phyloP scores from a whole-genome alignment of 768 basidiomycete genomes.

The Asterophora lycoperdoides region DNA sequence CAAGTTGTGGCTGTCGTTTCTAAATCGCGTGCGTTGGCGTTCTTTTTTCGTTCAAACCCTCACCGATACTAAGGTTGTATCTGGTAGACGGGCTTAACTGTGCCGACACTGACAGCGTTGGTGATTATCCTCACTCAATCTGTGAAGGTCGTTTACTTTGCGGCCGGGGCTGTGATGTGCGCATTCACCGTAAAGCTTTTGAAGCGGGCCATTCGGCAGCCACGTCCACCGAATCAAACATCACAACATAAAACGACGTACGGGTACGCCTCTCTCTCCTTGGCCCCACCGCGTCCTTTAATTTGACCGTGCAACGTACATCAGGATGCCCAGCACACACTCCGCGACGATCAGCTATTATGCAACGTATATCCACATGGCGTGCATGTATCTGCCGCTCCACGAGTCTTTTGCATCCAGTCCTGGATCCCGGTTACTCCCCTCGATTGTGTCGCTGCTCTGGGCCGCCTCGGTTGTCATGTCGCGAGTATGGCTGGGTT shows the following conservation, averaged over 20 bases:
- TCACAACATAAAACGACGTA: conserved; percentile 51
- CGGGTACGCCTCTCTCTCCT: conserved; percentile 45
- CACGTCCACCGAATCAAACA: conserved; percentile 44
- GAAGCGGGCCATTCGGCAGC: conserved; percentile 60
- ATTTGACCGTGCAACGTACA: neutral
- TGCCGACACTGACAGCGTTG: conserved; percentile 46
- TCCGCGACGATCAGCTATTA: conserved; percentile 66
- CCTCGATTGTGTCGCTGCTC: conserved; percentile 46
- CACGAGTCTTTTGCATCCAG: conserved; percentile 49
- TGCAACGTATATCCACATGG: conserved; percentile 55
- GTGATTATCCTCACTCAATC: conserved; percentile 60
- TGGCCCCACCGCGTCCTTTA: neutral
- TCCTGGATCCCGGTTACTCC: conserved; percentile 36
- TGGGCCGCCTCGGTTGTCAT: conserved; percentile 52
- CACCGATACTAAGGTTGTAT: neutral
- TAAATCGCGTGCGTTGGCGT: conserved; percentile 33
- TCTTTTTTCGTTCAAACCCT: neutral
- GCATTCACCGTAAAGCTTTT: conserved; percentile 53
- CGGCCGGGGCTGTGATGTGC: conserved; percentile 53
- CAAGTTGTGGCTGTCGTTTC: conserved; percentile 30
- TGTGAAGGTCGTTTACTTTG: conserved; percentile 57
- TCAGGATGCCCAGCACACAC: conserved; percentile 51
- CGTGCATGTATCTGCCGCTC: conserved; percentile 53
- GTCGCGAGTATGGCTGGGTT: conserved; percentile 72
- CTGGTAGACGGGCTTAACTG: conserved; percentile 52